Base-by-base conservation (phyloP, 1,284 basidiomycete genomes). In the Athelia sp. region DNA sequence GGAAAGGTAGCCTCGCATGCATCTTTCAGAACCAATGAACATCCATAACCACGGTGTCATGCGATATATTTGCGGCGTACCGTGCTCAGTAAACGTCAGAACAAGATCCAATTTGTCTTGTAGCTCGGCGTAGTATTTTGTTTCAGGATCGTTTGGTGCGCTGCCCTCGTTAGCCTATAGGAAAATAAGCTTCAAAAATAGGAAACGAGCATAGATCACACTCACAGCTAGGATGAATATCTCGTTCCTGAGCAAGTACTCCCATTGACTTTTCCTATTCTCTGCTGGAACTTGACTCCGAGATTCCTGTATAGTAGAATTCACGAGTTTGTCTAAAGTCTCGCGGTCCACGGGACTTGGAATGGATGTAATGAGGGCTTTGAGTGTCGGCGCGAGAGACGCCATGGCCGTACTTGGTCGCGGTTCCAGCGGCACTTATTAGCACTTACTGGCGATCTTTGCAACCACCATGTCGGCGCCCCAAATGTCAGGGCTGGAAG, bases 21-120 rank as follows among this genome's bases (percentile, higher is more conserved):
- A 55, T 80, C 80, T 81, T 50, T 24, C 35, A 2, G 19, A 26
- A 14, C 19, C 74, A 75, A 53, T 17, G 18, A 24, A 15, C 10
- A 44, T n/a, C 36, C 3, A 17, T 21, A 26, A 50, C 34, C 42
- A 46, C 24, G 45, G 9, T n/a, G 31, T 42, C 4, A 23, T 34
- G 18, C 35, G 22, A 18, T 13, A 29, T 4, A 4, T 6, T 29
- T 29, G 26, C 26, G 22, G 63, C 80, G 50, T 55, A 84, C 87
- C 84, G 47, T 81, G 77, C 61, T 91, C 87, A 17, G 83, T 84
- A 64, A 89, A 85, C 23, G 79, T 75, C 31, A 91, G 71, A 15
- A 82, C 74, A 42, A 91, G 64, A 66, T 92, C 90, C 45, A 92
- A 74, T 54, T 75, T 74, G 61, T 76, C 71, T 54, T 72, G 71